phyloP scores from a whole-genome alignment of 164 flowering plant species.

The Vitis amurensis region DNA sequence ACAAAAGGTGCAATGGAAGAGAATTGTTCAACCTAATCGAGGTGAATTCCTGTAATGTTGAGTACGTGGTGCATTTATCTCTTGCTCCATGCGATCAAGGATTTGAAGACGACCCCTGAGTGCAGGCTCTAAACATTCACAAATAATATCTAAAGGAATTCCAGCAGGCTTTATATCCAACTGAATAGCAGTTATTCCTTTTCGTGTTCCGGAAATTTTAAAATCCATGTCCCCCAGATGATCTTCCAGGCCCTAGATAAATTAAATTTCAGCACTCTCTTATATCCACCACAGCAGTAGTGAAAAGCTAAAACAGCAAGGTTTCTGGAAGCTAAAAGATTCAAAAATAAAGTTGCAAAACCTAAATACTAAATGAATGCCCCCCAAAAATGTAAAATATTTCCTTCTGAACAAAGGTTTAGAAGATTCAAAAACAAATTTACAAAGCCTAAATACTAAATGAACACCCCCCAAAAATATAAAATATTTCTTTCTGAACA shows the following conservation, averaged over 20 bases:
- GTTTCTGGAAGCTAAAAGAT: neutral
- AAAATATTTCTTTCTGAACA: too few relatives aligned
- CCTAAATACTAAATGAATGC: too few relatives aligned
- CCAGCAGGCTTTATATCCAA: conserved; percentile 99
- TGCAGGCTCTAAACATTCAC: conserved; percentile 83
- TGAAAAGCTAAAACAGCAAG: neutral
- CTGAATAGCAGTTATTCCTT: conserved; percentile 90
- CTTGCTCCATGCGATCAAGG: conserved; percentile 85
- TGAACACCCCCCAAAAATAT: too few relatives aligned
- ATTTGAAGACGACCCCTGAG: conserved; percentile 78
- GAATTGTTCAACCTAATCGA: conserved; percentile 50
- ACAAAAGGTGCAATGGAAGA: neutral
- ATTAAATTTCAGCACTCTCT: conserved; percentile 1
- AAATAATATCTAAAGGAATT: conserved; percentile 90
- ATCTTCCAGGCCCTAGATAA: conserved; percentile 90
- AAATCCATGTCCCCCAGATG: conserved; percentile 99
- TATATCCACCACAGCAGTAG: neutral
- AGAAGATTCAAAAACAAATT: too few relatives aligned
- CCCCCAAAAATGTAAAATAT: too few relatives aligned
- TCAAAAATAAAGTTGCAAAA: too few relatives aligned
- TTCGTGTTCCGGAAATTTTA: conserved; percentile 93
- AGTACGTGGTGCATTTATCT: conserved; percentile 73
- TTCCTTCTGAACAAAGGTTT: too few relatives aligned
- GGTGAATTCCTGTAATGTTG: conserved; percentile 69
- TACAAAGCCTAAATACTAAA: too few relatives aligned